Percentiles rank a stretch among this genome's conserved stretches.
These are phyloP conservation scores for Plectosphaerella plurivora DNA, from an alignment of 2,329 filamentous ascomycete species.

Conservation along the genomic window DNA sequence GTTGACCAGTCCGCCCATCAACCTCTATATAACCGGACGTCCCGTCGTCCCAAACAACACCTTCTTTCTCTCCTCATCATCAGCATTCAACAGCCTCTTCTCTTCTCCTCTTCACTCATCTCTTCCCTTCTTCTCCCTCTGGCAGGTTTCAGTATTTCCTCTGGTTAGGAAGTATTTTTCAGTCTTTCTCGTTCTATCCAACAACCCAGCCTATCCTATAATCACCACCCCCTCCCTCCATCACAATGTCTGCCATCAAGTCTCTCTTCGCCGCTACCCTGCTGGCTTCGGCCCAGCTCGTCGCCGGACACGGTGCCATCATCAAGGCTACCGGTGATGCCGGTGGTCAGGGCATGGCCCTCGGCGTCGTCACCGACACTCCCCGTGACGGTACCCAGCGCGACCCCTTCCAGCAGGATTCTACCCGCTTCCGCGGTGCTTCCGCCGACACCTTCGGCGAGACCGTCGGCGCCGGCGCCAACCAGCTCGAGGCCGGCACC, in stretches of 20 bases:
- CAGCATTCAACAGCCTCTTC: slow-evolving; percentile 2
- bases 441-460: slow-evolving; percentile 50
- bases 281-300: slow-evolving; percentile 49
- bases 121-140: slow-evolving; percentile 3
- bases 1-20: too few relatives aligned
- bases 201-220: neutral
- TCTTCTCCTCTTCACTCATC: slow-evolving; percentile 3
- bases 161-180: slow-evolving; percentile 3
- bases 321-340: slow-evolving; percentile 50
- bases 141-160: slow-evolving; percentile 2
- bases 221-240: neutral
- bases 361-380: slow-evolving; percentile 47
- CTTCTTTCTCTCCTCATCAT: slow-evolving; percentile 3
- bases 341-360: slow-evolving; percentile 50
- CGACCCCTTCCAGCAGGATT: slow-evolving; percentile 59
- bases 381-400: slow-evolving; percentile 58
- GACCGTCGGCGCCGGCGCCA: slow-evolving; percentile 52
- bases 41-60: neutral
- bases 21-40: neutral
- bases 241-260: slow-evolving; percentile 25
- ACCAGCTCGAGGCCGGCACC: slow-evolving; percentile 53
- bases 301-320: slow-evolving; percentile 58
- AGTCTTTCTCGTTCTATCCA: neutral
- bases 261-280: slow-evolving; percentile 36
- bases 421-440: slow-evolving; percentile 55